Percentiles rank a stretch among this genome's conserved stretches.
These are phyloP conservation scores for Scedosporium boydii DNA, from an alignment of 2,329 filamentous ascomycete genomes.

Conservation along the genomic window DNA sequence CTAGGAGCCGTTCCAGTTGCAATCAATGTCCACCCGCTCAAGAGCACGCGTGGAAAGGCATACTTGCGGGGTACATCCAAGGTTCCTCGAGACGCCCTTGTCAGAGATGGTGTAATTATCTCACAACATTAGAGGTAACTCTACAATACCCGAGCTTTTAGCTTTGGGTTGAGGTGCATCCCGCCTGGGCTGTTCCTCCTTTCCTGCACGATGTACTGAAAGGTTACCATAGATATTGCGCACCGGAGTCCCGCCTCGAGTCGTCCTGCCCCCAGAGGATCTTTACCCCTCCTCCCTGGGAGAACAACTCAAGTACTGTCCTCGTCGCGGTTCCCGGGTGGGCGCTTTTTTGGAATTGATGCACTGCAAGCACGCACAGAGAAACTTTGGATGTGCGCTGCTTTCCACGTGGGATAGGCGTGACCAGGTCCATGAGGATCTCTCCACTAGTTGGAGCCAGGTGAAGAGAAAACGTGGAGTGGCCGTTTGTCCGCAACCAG, in stretches of 20 bases:
- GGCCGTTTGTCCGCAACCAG: background rate
- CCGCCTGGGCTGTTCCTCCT: background rate
- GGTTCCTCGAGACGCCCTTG: too few species aligned
- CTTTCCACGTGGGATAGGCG: background rate
- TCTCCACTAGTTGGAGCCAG: background rate
- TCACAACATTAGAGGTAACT: too few species aligned
- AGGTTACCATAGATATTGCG: background rate
- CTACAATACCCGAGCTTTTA: background rate
- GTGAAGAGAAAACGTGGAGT: background rate
- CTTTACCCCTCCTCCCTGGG: background rate
- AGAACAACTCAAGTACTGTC: background rate
- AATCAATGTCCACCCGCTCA: background rate
- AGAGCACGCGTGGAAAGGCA: too few species aligned
- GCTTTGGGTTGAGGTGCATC: background rate
- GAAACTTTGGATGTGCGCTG: background rate
- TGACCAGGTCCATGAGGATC: background rate
- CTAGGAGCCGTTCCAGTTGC: background rate
- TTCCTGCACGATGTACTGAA: background rate
- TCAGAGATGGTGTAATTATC: too few species aligned
- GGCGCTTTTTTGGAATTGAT: background rate
- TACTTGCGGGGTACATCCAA: too few species aligned
- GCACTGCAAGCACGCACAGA: background rate
- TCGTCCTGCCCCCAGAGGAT: background rate
- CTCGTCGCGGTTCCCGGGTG: background rate
- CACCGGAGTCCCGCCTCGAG: background rate